These are phyloP conservation scores for Aspergillus viridinutans DNA, from an alignment of 2,329 filamentous ascomycete genomes.

Conservation along the genomic window DNA sequence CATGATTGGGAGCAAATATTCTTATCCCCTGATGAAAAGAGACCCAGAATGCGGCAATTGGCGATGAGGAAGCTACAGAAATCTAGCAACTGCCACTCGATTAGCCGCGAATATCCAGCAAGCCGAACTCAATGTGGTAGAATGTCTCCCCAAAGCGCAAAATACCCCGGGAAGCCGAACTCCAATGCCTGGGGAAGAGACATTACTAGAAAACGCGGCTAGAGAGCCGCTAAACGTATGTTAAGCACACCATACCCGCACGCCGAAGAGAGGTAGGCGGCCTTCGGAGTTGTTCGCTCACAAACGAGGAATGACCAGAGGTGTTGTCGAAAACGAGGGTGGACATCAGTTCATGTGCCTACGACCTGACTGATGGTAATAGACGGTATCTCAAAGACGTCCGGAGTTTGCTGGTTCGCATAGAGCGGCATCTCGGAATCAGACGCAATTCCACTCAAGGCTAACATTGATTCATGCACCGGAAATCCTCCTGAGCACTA, in stretches of 20 bases:
- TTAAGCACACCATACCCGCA: neutral
- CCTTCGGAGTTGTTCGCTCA: neutral
- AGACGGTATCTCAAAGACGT: neutral
- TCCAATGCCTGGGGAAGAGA: neutral
- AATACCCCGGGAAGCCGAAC: neutral
- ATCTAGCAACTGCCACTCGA: neutral
- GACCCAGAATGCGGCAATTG: neutral
- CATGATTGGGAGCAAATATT: neutral
- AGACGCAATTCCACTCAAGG: neutral
- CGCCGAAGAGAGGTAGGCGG: neutral
- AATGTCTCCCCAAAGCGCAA: neutral
- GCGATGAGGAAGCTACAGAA: neutral
- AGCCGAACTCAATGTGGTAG: neutral
- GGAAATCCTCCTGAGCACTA: neutral
- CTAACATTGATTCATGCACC: neutral
- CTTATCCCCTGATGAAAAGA: neutral
- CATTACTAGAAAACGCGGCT: neutral
- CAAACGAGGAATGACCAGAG: neutral
- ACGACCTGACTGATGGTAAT: neutral
- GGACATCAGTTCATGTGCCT: neutral
- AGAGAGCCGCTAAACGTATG: neutral
- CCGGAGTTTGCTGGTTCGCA: neutral
- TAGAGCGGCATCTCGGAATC: neutral
- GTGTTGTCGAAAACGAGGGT: neutral
- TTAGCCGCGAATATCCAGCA: neutral